Conservation (phyloP, 1,139 yeast genomes). For the Geotrichum europaeum region DNA sequence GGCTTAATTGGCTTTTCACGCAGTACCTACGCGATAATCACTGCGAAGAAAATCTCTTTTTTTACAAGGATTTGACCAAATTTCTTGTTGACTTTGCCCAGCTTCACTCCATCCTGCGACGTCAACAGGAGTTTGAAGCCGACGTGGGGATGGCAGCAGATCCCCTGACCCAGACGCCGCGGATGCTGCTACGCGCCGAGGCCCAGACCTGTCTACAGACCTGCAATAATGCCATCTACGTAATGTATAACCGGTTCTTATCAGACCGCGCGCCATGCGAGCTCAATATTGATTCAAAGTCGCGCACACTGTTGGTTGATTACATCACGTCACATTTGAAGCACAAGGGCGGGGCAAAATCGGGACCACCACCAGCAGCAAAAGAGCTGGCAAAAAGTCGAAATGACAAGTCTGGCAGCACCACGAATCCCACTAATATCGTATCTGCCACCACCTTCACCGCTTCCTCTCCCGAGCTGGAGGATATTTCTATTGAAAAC, state of each 20-base stretch:
- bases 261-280: slow-evolving; percentile 66
- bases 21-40: slow-evolving; percentile 55
- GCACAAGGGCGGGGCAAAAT: neutral
- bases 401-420: neutral
- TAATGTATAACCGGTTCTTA: slow-evolving; percentile 61
- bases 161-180: neutral
- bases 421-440: neutral
- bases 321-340: slow-evolving; percentile 37
- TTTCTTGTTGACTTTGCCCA: slow-evolving; percentile 38
- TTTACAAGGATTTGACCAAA: slow-evolving; percentile 53
- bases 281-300: slow-evolving; percentile 59
- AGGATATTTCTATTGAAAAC: neutral
- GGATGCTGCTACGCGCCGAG: neutral
- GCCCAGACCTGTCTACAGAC: slow-evolving; percentile 8
- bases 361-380: neutral
- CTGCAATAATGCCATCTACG: slow-evolving; percentile 45
- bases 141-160: slow-evolving; percentile 20
- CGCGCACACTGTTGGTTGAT: slow-evolving; percentile 46
- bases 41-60: slow-evolving; percentile 73
- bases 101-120: slow-evolving; percentile 24
- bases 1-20: slow-evolving; percentile 61
- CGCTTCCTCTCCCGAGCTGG: neutral
- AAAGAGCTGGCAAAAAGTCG: neutral
- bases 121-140: slow-evolving; percentile 27
- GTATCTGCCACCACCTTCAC: neutral